Evolutionary conservation across 345 rosid species (phyloP), one percentile per base, ranked within the genome.

Genomic region (Triadica sebifera): DNA sequence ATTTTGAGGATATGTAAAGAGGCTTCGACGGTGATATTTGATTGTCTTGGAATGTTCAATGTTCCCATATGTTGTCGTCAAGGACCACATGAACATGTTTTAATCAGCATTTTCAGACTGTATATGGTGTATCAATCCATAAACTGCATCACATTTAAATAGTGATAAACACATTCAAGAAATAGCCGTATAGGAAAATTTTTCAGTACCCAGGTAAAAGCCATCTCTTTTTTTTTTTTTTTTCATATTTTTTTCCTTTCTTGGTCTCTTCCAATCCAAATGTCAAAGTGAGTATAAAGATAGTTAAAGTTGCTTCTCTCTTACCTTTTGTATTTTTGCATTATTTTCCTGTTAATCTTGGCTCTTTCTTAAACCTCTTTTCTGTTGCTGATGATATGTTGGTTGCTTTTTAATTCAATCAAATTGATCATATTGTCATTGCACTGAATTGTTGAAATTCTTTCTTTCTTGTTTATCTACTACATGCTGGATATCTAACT

Each of bases 21-120:
- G 60, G 24, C 24, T 75, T 20, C 4, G 72, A 49, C 47, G 16
- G 73, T 19, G 67, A 67, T 8, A 2, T 58, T 1, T 22, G 17
- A 37, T 15, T 47, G 56, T 57, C 38, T 29, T 74, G 20, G n/a
- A 38, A 57, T 19, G 12, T 57, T 29, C 59, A 67, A 15, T 13
- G 1, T 52, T 57, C 39, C 5, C 12, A 50, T 15, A 34, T 6
- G 16, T 12, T 11, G 15, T 2, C 65, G 50, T 41, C 25, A 15
- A 67, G 41, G 53, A 66, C 65, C 77, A 56, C 15, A 29, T 56
- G 71, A 56, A 67, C 66, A 17, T 56, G 56, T 74, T 56, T 66
- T 25, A 12, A 4, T 12, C 46, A 56, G 37, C 43, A 19, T 24
- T 58, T 58, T 74, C 57, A 8, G 52, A 22, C 49, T 72, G 46